Conservation (phyloP, 306 rosid species). For the Erythrophleum fordii region DNA sequence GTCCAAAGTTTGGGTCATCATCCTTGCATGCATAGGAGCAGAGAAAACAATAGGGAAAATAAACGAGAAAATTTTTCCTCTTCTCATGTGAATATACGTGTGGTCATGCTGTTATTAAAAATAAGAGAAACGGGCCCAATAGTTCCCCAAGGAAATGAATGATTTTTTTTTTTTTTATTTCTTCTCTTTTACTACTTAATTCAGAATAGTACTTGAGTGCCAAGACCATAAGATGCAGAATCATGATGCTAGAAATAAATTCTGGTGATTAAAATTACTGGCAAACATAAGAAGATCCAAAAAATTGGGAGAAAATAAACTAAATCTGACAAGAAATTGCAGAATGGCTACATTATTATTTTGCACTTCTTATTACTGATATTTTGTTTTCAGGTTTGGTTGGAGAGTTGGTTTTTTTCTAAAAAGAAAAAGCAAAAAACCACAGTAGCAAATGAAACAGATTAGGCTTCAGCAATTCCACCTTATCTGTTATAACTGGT, state of each 20-base stretch:
- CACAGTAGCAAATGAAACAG: not conserved
- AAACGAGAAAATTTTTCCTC: not conserved
- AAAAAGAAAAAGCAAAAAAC: not conserved
- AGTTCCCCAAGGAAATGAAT: not conserved
- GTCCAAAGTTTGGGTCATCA: constrained; percentile 36
- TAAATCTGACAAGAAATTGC: not conserved
- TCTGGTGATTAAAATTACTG: not conserved
- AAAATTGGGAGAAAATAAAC: not conserved
- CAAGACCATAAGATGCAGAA: constrained; percentile 2
- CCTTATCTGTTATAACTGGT: constrained; percentile 31
- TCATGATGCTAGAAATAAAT: not conserved
- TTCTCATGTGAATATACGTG: not conserved
- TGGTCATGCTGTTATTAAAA: not conserved
- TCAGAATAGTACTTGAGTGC: not conserved
- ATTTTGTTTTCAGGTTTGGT: not conserved
- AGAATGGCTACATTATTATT: not conserved
- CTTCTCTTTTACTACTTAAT: not conserved
- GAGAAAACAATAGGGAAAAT: not conserved
- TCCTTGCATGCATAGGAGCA: constrained; percentile 34
- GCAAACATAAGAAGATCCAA: not conserved
- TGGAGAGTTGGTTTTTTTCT: not conserved
- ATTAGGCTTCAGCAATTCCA: constrained; percentile 13
- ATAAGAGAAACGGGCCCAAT: not conserved
- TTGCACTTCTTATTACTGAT: not conserved
- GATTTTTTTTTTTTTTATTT: not conserved